These are phyloP conservation scores for Skeletonema costatum DNA, from an alignment of 108 stramenopile genomes.

Conservation along the genomic window DNA sequence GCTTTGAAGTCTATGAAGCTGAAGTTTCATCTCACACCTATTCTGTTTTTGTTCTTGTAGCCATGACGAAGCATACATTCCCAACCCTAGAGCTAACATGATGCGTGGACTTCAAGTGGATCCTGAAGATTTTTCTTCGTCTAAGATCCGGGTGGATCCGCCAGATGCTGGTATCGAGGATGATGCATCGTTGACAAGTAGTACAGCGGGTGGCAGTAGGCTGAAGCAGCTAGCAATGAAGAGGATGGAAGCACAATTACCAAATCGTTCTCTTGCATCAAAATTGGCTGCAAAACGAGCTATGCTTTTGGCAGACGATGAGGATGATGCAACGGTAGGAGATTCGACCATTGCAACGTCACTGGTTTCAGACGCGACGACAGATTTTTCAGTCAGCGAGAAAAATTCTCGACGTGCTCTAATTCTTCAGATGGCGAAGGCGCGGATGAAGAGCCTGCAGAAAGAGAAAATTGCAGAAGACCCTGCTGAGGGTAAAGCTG, in stretches of 20 bases:
- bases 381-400: slow-evolving; percentile 48
- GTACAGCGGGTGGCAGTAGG: slow-evolving; percentile 43
- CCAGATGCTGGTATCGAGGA: slow-evolving; percentile 8
- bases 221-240: slow-evolving; percentile 55
- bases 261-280: slow-evolving; percentile 10
- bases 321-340: slow-evolving; percentile 31
- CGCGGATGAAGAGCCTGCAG: slow-evolving; percentile 73
- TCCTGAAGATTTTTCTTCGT: not conserved
- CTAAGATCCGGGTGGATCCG: slow-evolving; percentile 4
- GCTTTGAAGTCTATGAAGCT: not conserved
- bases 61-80: slow-evolving; percentile 37
- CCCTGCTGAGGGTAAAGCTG: not conserved
- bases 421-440: slow-evolving; percentile 91
- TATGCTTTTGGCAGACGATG: not conserved
- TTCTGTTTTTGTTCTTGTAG: not conserved
- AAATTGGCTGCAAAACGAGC: not conserved
- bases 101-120: slow-evolving; percentile 4
- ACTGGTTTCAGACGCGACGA: slow-evolving; percentile 48
- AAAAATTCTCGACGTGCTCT: slow-evolving; percentile 72
- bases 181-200: slow-evolving; percentile 18
- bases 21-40: not conserved
- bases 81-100: not conserved
- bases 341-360: slow-evolving; percentile 55
- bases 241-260: slow-evolving; percentile 23
- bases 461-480: slow-evolving; percentile 21